Evolutionary conservation across 2,329 filamentous ascomycete genomes (phyloP).

Genomic region (Fusarium sp.): DNA sequence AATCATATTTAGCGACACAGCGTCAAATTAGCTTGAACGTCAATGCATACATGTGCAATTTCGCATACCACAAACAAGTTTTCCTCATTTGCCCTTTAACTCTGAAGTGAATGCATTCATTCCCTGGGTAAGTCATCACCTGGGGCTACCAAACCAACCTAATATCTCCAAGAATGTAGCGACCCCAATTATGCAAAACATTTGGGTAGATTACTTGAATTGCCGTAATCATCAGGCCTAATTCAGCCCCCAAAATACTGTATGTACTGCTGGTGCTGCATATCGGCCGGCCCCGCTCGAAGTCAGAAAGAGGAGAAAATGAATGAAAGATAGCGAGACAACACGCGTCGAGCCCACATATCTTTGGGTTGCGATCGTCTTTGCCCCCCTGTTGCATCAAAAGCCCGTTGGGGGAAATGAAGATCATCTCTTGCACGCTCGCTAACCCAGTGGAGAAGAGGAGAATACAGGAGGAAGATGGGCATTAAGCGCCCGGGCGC

Average conservation of each 20-base stretch:
- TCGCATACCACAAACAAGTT: slow-evolving; percentile 7
- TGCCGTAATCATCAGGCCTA: neutral
- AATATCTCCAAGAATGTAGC: slow-evolving; percentile 14
- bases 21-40: slow-evolving; percentile 25
- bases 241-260: neutral
- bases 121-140: slow-evolving; percentile 9
- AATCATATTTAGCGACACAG: slow-evolving; percentile 23
- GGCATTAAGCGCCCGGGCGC: slow-evolving; percentile 35
- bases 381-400: slow-evolving; percentile 26
- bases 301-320: slow-evolving; percentile 3
- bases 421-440: slow-evolving; percentile 41
- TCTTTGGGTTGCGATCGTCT: slow-evolving; percentile 29
- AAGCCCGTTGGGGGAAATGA: slow-evolving; percentile 42
- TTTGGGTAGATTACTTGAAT: neutral
- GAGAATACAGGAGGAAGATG: neutral
- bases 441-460: slow-evolving; percentile 5
- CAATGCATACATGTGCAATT: slow-evolving; percentile 28
- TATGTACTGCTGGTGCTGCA: neutral
- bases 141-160: slow-evolving; percentile 9
- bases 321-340: slow-evolving; percentile 20
- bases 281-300: slow-evolving; percentile 27
- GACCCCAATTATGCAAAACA: slow-evolving; percentile 29
- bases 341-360: slow-evolving; percentile 41
- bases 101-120: neutral
- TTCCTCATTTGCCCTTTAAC: neutral